phyloP scores from a whole-genome alignment of 2,329 filamentous ascomycete genomes.

The Nemania diffusa region DNA sequence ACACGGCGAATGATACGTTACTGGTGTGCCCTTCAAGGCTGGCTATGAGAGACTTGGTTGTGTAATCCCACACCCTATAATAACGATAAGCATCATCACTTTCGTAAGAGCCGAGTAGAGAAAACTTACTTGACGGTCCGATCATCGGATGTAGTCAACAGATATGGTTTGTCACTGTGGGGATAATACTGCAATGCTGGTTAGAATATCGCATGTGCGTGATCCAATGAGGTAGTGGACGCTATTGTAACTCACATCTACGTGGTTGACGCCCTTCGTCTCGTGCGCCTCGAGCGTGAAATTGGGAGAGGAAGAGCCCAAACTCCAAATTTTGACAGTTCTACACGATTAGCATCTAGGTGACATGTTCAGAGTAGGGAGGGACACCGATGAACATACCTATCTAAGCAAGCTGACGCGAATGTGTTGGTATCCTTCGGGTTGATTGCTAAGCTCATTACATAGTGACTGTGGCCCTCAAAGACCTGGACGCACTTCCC shows the following conservation, averaged over 20 bases:
- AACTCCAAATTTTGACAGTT: conserved; percentile 97
- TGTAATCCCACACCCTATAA: conserved; percentile 90
- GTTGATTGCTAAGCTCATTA: conserved; percentile 97
- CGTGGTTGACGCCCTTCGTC: conserved; percentile 96
- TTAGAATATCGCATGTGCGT: conserved; percentile 6
- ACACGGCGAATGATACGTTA: conserved; percentile 98
- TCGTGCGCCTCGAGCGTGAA: conserved; percentile 98
- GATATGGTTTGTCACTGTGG: conserved; percentile 81
- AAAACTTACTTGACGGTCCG: conserved; percentile 79
- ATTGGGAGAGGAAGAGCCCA: conserved; percentile 93
- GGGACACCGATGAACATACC: conserved; percentile 9
- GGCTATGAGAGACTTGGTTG: conserved; percentile 95
- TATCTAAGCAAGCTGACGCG: conserved; percentile 91
- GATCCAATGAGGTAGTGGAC: background rate
- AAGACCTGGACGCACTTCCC: conserved; percentile 97
- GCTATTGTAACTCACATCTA: conserved; percentile 65
- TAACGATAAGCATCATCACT: background rate
- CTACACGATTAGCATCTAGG: conserved; percentile 53
- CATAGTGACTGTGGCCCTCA: conserved; percentile 95
- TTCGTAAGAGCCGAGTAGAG: background rate
- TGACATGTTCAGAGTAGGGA: background rate
- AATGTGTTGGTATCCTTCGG: conserved; percentile 95
- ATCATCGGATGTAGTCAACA: conserved; percentile 96
- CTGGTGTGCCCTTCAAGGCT: conserved; percentile 97
- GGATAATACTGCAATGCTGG: conserved; percentile 67